Evolutionary conservation across 257 asterid species (phyloP), one percentile per base, ranked within the genome.

Genomic region (Mentha longifolia): DNA sequence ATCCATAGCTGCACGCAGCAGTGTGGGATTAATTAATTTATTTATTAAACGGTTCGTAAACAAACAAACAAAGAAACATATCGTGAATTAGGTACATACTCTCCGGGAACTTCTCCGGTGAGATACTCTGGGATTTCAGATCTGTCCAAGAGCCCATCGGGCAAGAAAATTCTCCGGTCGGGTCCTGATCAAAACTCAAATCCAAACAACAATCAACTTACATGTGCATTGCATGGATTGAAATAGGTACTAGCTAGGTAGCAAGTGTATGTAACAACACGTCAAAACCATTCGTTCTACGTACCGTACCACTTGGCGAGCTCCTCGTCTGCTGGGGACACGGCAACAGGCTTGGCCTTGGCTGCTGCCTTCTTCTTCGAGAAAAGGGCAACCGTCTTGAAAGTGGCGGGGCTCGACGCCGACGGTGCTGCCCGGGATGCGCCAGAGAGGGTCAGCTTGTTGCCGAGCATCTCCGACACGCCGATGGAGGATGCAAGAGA

Each of bases 271-370:
- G 8, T 6, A 7, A 35, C 8, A 7, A 35, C 39, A 35, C 25
- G 25, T n/a, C n/a, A n/a, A n/a, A n/a, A n/a, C 39, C 39, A 35
- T 35, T 7, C 12, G 47, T 8, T 8, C 81, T 70, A 49, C 55
- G 19, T 49, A 92, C 98, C 98, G 68, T 91, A 94, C 98, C 98
- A 94, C 96, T 94, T 94, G 88, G 98, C 88, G 78, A 94, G 97
- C 94, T 94, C 98, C 16, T 91, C 96, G 72, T 80, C 69, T 6
- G 78, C 78, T 0, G 96, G 83, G 67, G 97, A 66, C 54, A 75
- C 85, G 2, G 84, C 80, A 3, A 71, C 85, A 5, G 86, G 51
- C 84, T 92, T 92, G 52, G 92, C 25, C 77, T 89, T 92, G 56
- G 89, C 72, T 6, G 86, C 52, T 2, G 89, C 74, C 52, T 83